phyloP scores from a whole-genome alignment of 2,329 filamentous ascomycete genomes.

The Cadophora luteo-olivacea region DNA sequence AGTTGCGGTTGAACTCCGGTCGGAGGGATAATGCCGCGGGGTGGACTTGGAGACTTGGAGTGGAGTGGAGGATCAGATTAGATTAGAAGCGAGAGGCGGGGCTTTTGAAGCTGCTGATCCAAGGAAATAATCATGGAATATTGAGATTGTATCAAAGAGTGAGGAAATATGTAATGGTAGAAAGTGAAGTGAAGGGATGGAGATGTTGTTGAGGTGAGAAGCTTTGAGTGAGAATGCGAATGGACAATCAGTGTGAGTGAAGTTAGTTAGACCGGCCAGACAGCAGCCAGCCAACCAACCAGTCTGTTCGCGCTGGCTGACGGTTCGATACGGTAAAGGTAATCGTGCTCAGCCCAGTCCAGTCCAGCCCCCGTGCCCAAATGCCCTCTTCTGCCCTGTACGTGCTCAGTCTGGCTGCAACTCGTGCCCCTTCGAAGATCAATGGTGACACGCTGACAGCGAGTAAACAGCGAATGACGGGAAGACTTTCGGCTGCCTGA shows the following conservation, averaged over 20 bases:
- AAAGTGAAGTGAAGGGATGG: background rate
- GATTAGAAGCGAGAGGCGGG: slow-evolving; percentile 2
- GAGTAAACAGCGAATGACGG: background rate
- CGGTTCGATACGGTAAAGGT: background rate
- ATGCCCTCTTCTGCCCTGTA: background rate
- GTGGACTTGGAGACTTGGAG: background rate
- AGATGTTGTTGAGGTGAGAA: background rate
- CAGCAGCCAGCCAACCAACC: no score
- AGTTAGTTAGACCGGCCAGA: background rate
- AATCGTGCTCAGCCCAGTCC: slow-evolving; percentile 4
- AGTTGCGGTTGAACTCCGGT: slow-evolving; percentile 11
- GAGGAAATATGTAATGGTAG: background rate
- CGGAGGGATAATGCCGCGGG: slow-evolving; percentile 8
- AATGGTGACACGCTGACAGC: slow-evolving; percentile 9
- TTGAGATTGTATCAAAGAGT: background rate
- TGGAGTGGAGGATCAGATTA: slow-evolving; percentile 8
- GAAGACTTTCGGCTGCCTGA: background rate
- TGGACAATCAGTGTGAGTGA: background rate
- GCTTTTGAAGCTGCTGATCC: background rate
- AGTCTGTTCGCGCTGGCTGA: background rate
- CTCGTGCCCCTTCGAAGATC: background rate
- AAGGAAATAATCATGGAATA: background rate
- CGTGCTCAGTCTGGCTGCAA: background rate
- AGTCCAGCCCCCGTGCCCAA: background rate
- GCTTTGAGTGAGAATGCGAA: background rate